A percentile compares a stretch with the other conserved stretches of the same genome.
Conservation (phyloP, 192 early-diverging fungal species). For the Haplosporangium gracile region DNA sequence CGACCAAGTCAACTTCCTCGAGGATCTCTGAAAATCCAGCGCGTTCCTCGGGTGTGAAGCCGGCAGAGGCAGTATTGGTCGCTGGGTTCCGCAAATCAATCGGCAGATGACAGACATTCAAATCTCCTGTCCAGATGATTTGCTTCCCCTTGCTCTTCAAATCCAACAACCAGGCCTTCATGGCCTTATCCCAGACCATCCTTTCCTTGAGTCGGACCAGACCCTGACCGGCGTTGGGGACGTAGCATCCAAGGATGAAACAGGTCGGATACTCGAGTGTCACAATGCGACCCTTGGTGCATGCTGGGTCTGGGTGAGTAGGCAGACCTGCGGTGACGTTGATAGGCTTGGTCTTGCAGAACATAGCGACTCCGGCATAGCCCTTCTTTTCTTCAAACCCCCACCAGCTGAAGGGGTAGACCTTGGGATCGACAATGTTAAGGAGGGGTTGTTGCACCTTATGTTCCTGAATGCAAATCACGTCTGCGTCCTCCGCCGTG, state of each 20-base stretch:
- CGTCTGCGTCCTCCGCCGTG: constrained; percentile 83
- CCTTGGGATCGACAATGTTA: constrained; percentile 68
- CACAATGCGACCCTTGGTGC: constrained; percentile 76
- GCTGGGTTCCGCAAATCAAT: constrained; percentile 82
- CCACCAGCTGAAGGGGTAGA: constrained; percentile 83
- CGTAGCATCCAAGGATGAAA: constrained; percentile 78
- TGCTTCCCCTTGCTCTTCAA: constrained; percentile 76
- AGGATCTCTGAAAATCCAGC: constrained; percentile 74
- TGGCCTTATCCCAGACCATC: constrained; percentile 70
- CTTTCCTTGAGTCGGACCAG: constrained; percentile 77
- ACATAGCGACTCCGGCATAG: constrained; percentile 82
- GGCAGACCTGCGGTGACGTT: constrained; percentile 72
- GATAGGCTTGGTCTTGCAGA: constrained; percentile 83
- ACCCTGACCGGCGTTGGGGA: constrained; percentile 84
- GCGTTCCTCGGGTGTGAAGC: constrained; percentile 89
- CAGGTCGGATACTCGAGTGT: constrained; percentile 76
- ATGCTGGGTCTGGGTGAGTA: constrained; percentile 57
- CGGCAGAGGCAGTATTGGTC: constrained; percentile 81
- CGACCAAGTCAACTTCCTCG: constrained; percentile 67
- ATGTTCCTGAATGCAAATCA: constrained; percentile 88
- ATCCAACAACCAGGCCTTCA: constrained; percentile 75
- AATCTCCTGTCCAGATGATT: constrained; percentile 84
- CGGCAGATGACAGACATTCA: constrained; percentile 88
- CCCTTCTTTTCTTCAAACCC: constrained; percentile 80
- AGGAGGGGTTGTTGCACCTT: constrained; percentile 80